Evolutionary conservation across 73 alveolate genomes (phyloP).

Genomic region (Paramecium tetraurelia): DNA sequence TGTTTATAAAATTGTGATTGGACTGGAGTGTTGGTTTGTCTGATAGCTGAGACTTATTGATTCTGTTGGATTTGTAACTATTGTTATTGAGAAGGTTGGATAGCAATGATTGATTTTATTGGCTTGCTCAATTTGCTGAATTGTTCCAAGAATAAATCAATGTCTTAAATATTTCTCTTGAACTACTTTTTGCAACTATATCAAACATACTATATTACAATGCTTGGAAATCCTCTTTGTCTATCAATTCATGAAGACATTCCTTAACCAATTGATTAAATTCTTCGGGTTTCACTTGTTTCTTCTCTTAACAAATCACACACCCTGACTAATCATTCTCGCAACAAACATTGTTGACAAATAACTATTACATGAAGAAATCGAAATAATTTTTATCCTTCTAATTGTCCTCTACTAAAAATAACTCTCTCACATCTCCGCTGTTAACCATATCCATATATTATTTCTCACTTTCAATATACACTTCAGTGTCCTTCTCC

Average conservation of each 20-base stretch:
- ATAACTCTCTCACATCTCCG: not conserved
- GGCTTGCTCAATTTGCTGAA: not conserved
- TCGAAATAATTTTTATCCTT: not conserved
- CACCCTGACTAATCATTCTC: not conserved
- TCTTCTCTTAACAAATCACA: not conserved
- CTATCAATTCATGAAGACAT: not conserved
- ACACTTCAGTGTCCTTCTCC: not conserved
- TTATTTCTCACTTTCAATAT: not conserved
- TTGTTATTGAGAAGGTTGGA: not conserved
- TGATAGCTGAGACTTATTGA: not conserved
- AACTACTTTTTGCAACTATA: not conserved
- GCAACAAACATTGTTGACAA: not conserved
- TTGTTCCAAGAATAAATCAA: not conserved
- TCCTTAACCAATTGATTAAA: not conserved
- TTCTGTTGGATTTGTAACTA: not conserved
- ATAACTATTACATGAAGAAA: not conserved
- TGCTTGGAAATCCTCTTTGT: not conserved
- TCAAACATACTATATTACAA: not conserved
- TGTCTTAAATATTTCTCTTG: not conserved
- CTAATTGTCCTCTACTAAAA: not conserved
- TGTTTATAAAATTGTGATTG: not conserved
- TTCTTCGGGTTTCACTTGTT: not conserved
- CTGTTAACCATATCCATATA: not conserved
- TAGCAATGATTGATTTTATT: not conserved
- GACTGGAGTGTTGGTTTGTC: not conserved